Conservation (phyloP, 2,329 filamentous ascomycete genomes). For the Akanthomyces uredinophilus region DNA sequence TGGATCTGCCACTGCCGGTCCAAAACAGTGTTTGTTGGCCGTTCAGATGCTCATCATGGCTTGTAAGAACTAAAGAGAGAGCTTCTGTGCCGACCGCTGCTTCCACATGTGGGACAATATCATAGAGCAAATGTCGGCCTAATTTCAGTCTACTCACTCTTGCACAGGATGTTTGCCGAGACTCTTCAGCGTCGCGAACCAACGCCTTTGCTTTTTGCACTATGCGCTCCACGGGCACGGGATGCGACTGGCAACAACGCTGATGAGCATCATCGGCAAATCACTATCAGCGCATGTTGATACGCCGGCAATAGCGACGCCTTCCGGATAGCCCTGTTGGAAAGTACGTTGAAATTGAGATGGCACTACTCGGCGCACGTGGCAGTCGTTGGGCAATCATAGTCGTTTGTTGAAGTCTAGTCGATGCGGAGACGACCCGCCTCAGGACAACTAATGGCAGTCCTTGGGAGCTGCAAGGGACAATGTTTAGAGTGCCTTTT, state of each 20-base stretch:
- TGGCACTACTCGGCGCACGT: background rate
- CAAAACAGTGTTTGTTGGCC: background rate
- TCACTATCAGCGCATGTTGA: background rate
- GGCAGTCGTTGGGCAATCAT: background rate
- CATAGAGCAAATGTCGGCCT: background rate
- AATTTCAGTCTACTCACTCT: background rate
- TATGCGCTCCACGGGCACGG: background rate
- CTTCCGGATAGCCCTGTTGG: background rate
- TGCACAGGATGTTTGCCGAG: no score
- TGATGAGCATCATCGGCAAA: background rate
- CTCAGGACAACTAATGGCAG: background rate
- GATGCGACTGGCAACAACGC: background rate
- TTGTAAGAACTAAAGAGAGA: background rate
- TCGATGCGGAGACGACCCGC: background rate
- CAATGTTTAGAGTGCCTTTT: background rate
- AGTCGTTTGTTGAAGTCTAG: background rate
- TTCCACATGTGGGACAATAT: background rate
- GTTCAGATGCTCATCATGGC: background rate
- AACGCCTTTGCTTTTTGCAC: no score
- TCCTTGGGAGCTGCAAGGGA: background rate
- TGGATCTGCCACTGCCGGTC: background rate
- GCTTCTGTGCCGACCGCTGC: background rate
- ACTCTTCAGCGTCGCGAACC: no score
- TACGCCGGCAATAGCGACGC: background rate
- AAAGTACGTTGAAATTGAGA: background rate